Conservation (phyloP, 75 land plant genomes). For the Pseudotsuga menziesii region DNA sequence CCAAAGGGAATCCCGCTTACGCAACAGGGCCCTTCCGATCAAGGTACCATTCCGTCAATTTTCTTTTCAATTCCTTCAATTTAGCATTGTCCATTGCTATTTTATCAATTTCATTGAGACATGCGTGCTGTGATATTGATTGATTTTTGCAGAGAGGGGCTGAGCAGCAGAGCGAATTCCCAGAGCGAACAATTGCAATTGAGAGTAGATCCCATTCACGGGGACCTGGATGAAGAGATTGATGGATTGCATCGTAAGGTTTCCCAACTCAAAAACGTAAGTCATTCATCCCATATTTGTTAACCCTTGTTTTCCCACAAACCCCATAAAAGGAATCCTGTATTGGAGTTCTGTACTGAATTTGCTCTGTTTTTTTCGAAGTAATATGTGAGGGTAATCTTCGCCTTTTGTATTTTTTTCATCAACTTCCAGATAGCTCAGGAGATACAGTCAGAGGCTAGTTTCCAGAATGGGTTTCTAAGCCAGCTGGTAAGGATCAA, state of each 20-base stretch:
- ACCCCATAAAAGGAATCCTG: neutral
- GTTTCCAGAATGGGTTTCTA: constrained; percentile 64
- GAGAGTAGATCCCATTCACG: constrained; percentile 74
- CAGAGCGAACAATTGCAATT: constrained; percentile 64
- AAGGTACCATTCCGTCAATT: neutral
- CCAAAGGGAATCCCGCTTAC: no score
- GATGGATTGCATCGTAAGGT: constrained; percentile 60
- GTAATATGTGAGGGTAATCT: neutral
- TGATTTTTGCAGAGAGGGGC: constrained; percentile 36
- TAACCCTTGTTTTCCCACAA: neutral
- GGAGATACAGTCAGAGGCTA: constrained; percentile 65
- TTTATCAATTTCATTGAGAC: neutral
- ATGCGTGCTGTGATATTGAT: neutral
- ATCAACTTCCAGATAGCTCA: constrained; percentile 58
- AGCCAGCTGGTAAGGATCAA: constrained; percentile 48
- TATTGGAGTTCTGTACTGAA: neutral
- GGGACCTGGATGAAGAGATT: constrained; percentile 75
- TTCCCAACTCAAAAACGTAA: constrained; percentile 51
- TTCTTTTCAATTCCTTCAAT: neutral
- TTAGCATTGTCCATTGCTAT: neutral
- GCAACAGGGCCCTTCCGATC: constrained; percentile 6
- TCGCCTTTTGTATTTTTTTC: neutral
- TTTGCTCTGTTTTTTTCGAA: neutral
- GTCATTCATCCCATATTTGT: constrained; percentile 6
- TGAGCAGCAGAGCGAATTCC: constrained; percentile 37